Percentiles rank a stretch among this genome's conserved stretches.
phyloP scores from a whole-genome alignment of 805 yeast species.

The Saturnispora halmiae region DNA sequence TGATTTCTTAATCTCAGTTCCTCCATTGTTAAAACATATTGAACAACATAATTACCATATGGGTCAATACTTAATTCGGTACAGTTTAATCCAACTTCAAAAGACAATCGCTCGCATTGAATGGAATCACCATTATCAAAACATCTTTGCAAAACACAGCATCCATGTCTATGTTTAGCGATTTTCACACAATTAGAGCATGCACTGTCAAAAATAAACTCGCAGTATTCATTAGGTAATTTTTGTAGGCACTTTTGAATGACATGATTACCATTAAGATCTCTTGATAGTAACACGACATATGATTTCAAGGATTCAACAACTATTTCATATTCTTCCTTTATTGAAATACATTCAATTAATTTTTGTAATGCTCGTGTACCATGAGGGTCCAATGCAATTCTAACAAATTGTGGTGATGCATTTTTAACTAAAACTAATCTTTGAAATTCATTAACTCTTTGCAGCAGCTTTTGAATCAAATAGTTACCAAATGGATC shows the following conservation, averaged over 20 bases:
- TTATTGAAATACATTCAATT: constrained; percentile 69
- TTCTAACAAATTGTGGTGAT: constrained; percentile 60
- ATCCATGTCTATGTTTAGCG: constrained; percentile 94
- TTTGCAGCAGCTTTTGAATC: constrained; percentile 82
- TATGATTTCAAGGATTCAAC: constrained; percentile 38
- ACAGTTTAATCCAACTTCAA: constrained; percentile 59
- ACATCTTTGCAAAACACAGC: constrained; percentile 94
- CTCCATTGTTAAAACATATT: constrained; percentile 58
- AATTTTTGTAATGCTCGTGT: constrained; percentile 91
- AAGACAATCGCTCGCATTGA: constrained; percentile 62
- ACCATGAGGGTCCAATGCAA: constrained; percentile 91
- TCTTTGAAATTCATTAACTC: constrained; percentile 61
- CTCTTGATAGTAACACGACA: constrained; percentile 73
- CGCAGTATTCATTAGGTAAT: constrained; percentile 58
- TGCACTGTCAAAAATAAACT: constrained; percentile 86
- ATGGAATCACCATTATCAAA: constrained; percentile 73
- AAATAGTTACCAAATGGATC: constrained; percentile 97
- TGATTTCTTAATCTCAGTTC: constrained; percentile 27
- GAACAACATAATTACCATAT: constrained; percentile 94
- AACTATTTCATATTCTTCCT: constrained; percentile 56
- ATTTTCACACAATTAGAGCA: constrained; percentile 62
- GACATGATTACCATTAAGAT: constrained; percentile 93
- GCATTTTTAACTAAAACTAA: constrained; percentile 61
- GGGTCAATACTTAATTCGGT: constrained; percentile 76
- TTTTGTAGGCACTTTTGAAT: constrained; percentile 84